Evolutionary conservation across 257 asterid species (phyloP), one percentile per base, ranked within the genome.

Genomic region (Vinca minor): DNA sequence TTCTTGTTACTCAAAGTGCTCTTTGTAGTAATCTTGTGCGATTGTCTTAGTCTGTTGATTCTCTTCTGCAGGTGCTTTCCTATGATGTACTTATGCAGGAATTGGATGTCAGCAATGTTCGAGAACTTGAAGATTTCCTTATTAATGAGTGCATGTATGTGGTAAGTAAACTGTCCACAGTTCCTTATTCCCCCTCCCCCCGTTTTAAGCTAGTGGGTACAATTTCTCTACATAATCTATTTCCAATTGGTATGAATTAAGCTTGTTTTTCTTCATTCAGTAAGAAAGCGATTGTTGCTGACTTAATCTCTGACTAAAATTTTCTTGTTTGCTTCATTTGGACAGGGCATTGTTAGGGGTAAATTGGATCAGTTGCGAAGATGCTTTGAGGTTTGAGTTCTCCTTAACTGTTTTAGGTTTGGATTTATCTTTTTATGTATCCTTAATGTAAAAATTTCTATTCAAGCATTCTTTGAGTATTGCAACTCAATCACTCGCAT

Each of bases 121-220:
- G 97, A 1, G 91, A 86, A 70, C 86, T 93, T 72, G 99, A 93
- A 79, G 99, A 93, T 83, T 93, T 93, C 75, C 95, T 93, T 71
- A 93, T 93, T 63, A 93, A 90, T 65, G 85, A 87, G 84, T 93
- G 99, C 85, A 90, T 93, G 97, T 87, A 93, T 79, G 94, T 81
- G 95, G 99, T 93, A 82, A 71, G 99, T 76, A 56, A 68, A 32
- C 23, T 59, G 49, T 35, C 54, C 59, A 60, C 39, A 18, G 7
- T 9, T 65, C 50, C n/a, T 42, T 57, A 44, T 20, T 55, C 46
- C 28, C 45, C 21, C 47, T 45, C 26, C 26, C n/a, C n/a, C n/a
- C n/a, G n/a, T n/a, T n/a, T 52, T 34, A n/a, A 57, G 57, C 56
- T 25, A 49, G 36, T 58, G 34, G 20, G 25, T 17, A 0, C 47